Percentiles rank a stretch among this genome's conserved stretches.
Conservation (phyloP, 1,284 basidiomycete species). For the Leccinum cinnamomeum region DNA sequence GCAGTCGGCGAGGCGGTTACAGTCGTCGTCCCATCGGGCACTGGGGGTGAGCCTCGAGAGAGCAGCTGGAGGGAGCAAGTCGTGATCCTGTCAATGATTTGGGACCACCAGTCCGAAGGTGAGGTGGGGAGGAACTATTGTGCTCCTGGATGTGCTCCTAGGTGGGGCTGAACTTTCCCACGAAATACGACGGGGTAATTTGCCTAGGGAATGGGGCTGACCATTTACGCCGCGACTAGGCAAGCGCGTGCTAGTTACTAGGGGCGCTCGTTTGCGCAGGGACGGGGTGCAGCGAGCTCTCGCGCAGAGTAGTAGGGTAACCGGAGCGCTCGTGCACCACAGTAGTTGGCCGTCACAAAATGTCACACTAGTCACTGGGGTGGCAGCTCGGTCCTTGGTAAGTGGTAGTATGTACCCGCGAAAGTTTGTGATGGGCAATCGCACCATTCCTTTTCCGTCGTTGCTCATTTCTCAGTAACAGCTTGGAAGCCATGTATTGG, state of each 20-base stretch:
- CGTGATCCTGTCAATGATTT: constrained; percentile 34
- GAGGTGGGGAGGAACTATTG: constrained; percentile 40
- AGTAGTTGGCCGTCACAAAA: too few species aligned
- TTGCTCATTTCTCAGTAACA: not conserved
- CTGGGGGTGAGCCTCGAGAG: constrained; percentile 38
- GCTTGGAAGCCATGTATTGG: not conserved
- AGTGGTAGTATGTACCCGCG: not conserved
- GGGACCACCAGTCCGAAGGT: constrained; percentile 39
- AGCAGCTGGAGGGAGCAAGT: constrained; percentile 24
- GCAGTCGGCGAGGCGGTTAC: constrained; percentile 55
- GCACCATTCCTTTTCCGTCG: not conserved
- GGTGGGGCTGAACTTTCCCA: constrained; percentile 40
- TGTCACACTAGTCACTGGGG: too few species aligned
- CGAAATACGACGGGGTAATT: too few species aligned
- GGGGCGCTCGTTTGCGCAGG: too few species aligned
- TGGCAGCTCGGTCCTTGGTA: too few species aligned
- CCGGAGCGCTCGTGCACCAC: too few species aligned
- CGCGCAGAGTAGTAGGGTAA: too few species aligned
- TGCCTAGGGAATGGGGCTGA: too few species aligned
- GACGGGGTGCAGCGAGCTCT: too few species aligned
- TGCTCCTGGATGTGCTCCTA: constrained; percentile 61
- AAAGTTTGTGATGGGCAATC: not conserved
- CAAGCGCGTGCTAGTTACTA: too few species aligned
- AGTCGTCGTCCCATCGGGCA: constrained; percentile 56
- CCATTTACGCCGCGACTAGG: too few species aligned